Conservation (phyloP, 805 yeast genomes). For the Wickerhamiella domercqiae region DNA sequence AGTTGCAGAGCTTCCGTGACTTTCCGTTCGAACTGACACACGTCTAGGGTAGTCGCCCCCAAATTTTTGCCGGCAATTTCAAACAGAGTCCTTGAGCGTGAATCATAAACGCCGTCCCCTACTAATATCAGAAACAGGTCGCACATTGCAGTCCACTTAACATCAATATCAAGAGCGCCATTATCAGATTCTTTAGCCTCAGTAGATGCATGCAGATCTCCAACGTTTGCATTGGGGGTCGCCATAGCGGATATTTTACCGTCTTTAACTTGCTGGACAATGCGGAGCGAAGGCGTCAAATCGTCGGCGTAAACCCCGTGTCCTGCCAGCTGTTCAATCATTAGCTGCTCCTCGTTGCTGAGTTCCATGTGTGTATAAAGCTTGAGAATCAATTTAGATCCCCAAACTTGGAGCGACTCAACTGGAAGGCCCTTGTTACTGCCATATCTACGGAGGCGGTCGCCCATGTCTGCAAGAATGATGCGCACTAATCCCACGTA, state of each 20-base stretch:
- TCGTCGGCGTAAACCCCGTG: conserved; percentile 73
- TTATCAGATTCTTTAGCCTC: conserved; percentile 6
- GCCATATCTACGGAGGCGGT: conserved; percentile 39
- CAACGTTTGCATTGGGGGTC: neutral
- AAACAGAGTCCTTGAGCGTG: conserved; percentile 74
- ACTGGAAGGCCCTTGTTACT: conserved; percentile 31
- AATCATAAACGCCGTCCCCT: conserved; percentile 74
- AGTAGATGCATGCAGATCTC: neutral
- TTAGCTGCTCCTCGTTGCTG: conserved; percentile 54
- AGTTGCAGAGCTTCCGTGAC: conserved; percentile 81
- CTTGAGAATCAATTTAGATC: conserved; percentile 50
- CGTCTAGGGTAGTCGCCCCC: conserved; percentile 46
- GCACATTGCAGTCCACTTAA: conserved; percentile 88
- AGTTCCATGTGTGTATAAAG: conserved; percentile 73
- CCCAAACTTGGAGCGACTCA: conserved; percentile 74
- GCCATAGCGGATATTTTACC: neutral
- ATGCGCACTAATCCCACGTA: conserved; percentile 76
- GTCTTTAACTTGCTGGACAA: conserved; percentile 18
- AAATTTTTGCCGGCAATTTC: conserved; percentile 49
- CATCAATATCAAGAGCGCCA: conserved; percentile 41
- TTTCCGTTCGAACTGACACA: conserved; percentile 78
- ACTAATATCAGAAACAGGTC: conserved; percentile 70
- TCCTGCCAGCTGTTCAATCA: conserved; percentile 73
- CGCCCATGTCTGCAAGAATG: conserved; percentile 64
- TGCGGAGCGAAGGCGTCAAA: conserved; percentile 46